Conservation (phyloP, 2,329 filamentous ascomycete species). For the Pseudodiploospora longispora region DNA sequence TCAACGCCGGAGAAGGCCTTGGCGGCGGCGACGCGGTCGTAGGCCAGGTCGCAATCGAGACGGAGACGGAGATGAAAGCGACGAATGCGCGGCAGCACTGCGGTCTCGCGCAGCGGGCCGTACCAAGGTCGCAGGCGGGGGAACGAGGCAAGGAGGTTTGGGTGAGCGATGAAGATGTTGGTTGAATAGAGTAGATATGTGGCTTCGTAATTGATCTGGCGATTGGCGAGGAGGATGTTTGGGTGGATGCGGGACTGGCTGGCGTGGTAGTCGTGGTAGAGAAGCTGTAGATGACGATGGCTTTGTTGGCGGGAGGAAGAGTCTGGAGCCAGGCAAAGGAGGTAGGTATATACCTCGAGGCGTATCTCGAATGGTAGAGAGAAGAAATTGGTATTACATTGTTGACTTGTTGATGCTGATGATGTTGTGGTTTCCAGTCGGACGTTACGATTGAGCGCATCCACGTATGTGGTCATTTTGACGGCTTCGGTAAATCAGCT, state of each 20-base stretch:
- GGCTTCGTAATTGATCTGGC: conserved; percentile 33
- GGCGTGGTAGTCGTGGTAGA: conserved; percentile 14
- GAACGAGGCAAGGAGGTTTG: conserved; percentile 29
- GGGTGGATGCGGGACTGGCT: conserved; percentile 20
- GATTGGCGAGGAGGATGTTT: conserved; percentile 31
- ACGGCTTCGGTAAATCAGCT: too few species aligned
- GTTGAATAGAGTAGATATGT: conserved; percentile 31
- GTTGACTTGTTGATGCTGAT: background rate
- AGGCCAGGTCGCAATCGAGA: conserved; percentile 32
- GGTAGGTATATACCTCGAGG: conserved; percentile 36
- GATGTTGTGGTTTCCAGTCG: background rate
- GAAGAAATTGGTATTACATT: conserved; percentile 22
- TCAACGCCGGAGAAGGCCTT: conserved; percentile 28
- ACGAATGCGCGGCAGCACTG: conserved; percentile 25
- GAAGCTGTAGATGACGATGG: conserved; percentile 29
- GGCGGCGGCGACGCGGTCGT: conserved; percentile 20
- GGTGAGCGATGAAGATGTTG: conserved; percentile 38
- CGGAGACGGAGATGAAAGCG: conserved; percentile 32
- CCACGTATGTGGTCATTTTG: too few species aligned
- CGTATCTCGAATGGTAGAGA: conserved; percentile 38
- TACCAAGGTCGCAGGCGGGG: conserved; percentile 30
- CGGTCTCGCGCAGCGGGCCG: conserved; percentile 21
- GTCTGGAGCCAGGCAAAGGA: conserved; percentile 27
- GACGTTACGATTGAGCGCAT: too few species aligned
- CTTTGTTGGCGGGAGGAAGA: conserved; percentile 5